A percentile compares a stretch with the other conserved stretches of the same genome.
These are phyloP conservation scores for Scheffersomyces insectosa DNA, from an alignment of 1,139 yeast genomes.

Conservation along the genomic window DNA sequence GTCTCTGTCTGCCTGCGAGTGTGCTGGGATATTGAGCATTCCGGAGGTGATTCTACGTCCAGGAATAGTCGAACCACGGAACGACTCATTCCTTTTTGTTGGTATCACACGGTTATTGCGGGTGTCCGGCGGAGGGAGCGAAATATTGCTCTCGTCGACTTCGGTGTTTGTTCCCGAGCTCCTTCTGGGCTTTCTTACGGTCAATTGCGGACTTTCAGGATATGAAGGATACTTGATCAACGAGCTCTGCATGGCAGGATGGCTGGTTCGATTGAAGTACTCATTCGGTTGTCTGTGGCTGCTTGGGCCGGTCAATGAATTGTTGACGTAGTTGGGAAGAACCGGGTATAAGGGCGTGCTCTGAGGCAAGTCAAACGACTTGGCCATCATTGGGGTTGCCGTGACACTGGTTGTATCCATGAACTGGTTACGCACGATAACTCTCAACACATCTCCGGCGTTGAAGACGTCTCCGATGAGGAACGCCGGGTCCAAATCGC, in stretches of 20 bases:
- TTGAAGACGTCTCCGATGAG: conserved; percentile 61
- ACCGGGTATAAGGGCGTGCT: conserved; percentile 12
- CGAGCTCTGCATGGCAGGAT: not conserved
- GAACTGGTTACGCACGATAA: conserved; percentile 42
- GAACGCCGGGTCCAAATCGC: conserved; percentile 80
- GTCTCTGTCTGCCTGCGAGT: conserved; percentile 6
- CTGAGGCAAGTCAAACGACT: conserved; percentile 9
- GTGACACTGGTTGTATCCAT: conserved; percentile 1
- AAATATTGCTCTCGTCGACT: conserved; percentile 22
- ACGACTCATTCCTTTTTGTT: conserved; percentile 16
- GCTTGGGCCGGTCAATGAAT: not conserved
- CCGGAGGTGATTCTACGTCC: conserved; percentile 65
- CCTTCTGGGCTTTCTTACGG: conserved; percentile 1
- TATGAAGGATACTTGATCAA: not conserved
- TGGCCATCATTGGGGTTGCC: conserved; percentile 4
- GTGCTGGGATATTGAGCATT: conserved; percentile 48
- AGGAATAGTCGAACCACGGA: conserved; percentile 21
- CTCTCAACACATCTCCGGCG: conserved; percentile 55
- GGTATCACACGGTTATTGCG: conserved; percentile 27
- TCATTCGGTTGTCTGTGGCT: not conserved
- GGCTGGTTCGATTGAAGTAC: not conserved
- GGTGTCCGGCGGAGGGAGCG: conserved; percentile 39
- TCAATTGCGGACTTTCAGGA: not conserved
- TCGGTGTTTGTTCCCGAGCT: conserved; percentile 6
- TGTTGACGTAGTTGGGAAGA: conserved; percentile 12